phyloP scores from a whole-genome alignment of 768 basidiomycete species.

The Rhizopogon vinicolor region DNA sequence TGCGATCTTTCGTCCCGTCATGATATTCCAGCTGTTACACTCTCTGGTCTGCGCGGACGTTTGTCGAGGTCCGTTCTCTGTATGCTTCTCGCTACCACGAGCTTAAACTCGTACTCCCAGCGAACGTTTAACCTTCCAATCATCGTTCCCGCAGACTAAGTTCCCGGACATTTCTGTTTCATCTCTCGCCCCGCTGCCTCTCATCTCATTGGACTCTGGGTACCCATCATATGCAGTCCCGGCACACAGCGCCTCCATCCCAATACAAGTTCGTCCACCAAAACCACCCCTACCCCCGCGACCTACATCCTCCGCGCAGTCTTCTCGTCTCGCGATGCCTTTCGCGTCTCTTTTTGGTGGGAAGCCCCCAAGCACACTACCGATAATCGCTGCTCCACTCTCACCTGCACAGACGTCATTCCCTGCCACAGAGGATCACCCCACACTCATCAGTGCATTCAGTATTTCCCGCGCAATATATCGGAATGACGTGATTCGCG shows the following conservation, averaged over 20 bases:
- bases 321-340: constrained; percentile 59
- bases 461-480: constrained; percentile 51
- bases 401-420: constrained; percentile 22
- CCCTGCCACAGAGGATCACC: constrained; percentile 26
- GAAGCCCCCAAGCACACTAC: constrained; percentile 24
- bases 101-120: constrained; percentile 26
- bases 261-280: constrained; percentile 31
- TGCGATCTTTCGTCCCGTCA: constrained; percentile 47
- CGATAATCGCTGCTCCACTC: constrained; percentile 23
- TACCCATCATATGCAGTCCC: constrained; percentile 49
- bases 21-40: constrained; percentile 57
- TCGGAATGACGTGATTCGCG: constrained; percentile 48
- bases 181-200: constrained; percentile 53
- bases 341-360: constrained; percentile 79
- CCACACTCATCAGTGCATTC: constrained; percentile 50
- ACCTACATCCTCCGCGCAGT: constrained; percentile 13
- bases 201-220: constrained; percentile 26
- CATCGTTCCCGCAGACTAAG: constrained; percentile 36
- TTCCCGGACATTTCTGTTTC: constrained; percentile 34
- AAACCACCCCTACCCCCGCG: constrained; percentile 48
- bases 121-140: constrained; percentile 37
- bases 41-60: constrained; percentile 80
- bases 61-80: constrained; percentile 48
- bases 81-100: constrained; percentile 29
- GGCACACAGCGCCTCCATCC: constrained; percentile 30